phyloP scores from a whole-genome alignment of 2,329 filamentous ascomycete species.

The Penicillium sp. region DNA sequence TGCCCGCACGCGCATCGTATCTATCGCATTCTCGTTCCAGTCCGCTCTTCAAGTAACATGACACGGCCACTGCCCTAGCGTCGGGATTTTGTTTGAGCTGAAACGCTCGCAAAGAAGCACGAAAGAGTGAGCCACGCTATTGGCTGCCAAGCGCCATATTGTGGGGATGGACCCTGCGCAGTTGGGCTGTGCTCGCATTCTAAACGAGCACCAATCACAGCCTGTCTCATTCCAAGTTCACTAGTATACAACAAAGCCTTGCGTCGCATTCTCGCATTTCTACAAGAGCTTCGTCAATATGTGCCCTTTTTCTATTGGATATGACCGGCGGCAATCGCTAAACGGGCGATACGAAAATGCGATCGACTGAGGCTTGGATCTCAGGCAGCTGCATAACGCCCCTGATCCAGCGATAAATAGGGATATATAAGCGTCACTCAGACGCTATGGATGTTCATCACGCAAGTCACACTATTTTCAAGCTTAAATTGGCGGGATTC shows the following conservation, averaged over 20 bases:
- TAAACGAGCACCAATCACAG: slow-evolving; percentile 12
- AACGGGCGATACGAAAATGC: not conserved
- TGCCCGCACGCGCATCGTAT: not conserved
- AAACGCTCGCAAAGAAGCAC: not conserved
- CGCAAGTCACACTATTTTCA: not conserved
- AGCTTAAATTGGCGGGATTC: not conserved
- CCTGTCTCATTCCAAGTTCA: not conserved
- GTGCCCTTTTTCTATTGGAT: not conserved
- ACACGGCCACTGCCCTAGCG: not conserved
- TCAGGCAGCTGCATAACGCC: not conserved
- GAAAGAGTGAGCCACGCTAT: not conserved
- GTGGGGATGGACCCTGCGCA: not conserved
- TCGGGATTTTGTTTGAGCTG: not conserved
- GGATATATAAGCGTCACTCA: not conserved
- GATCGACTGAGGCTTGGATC: not conserved
- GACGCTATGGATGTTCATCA: not conserved
- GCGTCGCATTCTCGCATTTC: slow-evolving; percentile 2
- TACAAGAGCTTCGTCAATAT: not conserved
- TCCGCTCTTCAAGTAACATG: not conserved
- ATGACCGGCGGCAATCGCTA: not conserved
- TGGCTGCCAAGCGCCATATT: not conserved
- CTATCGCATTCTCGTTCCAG: not conserved
- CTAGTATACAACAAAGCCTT: not conserved
- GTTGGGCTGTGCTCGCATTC: slow-evolving; percentile 10
- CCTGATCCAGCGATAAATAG: not conserved